Evolutionary conservation across 306 rosid genomes (phyloP).

Genomic region (Cucurbita pepo): DNA sequence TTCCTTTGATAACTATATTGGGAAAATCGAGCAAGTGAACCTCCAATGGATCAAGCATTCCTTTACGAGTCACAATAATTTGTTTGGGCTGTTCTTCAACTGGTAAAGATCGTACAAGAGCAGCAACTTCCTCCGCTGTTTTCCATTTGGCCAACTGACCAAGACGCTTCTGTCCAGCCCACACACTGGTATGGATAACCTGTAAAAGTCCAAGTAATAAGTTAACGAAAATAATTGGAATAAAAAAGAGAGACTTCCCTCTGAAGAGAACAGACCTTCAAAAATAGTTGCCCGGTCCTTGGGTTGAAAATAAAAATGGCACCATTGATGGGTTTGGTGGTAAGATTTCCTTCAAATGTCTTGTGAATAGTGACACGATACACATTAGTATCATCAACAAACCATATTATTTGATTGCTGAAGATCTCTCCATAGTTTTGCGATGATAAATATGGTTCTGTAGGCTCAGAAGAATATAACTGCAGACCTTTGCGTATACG

Average conservation of each 20-base stretch:
- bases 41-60: slow-evolving; percentile 98
- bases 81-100: slow-evolving; percentile 99
- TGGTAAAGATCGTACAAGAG: slow-evolving; percentile 92
- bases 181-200: slow-evolving; percentile 98
- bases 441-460: slow-evolving; percentile 93
- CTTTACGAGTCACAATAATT: slow-evolving; percentile 95
- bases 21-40: slow-evolving; percentile 93
- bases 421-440: slow-evolving; percentile 98
- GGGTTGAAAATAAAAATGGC: slow-evolving; percentile 96
- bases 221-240: neutral
- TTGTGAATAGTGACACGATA: slow-evolving; percentile 96
- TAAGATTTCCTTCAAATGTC: slow-evolving; percentile 98
- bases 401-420: slow-evolving; percentile 98
- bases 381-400: slow-evolving; percentile 98
- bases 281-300: slow-evolving; percentile 89
- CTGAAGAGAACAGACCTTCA: slow-evolving; percentile 43
- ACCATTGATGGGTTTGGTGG: slow-evolving; percentile 96
- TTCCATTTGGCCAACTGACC: slow-evolving; percentile 99
- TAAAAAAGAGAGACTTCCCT: neutral
- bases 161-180: slow-evolving; percentile 99
- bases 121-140: slow-evolving; percentile 99
- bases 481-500: slow-evolving; percentile 96
- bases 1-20: slow-evolving; percentile 94
- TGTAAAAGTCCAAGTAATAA: slow-evolving; percentile 18
- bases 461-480: slow-evolving; percentile 96